Evolutionary conservation across 352 stramenopile species (phyloP).

Genomic region (Peronospora destructor): DNA sequence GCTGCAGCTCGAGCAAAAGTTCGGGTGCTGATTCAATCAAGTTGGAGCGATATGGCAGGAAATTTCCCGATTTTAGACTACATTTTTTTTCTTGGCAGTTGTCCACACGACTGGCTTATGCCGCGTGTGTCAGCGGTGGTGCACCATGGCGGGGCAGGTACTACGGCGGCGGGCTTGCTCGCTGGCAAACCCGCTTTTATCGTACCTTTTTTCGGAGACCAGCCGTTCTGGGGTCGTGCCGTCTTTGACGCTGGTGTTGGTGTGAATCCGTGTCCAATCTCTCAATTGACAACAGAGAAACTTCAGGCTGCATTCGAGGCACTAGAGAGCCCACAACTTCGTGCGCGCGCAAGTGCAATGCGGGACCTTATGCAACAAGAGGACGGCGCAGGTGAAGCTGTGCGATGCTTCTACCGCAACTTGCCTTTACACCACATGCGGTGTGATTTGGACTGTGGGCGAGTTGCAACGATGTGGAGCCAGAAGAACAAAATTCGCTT

Average conservation of each 20-base stretch:
- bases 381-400: conserved; percentile 80
- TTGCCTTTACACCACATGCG: conserved; percentile 85
- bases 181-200: conserved; percentile 90
- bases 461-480: conserved; percentile 51
- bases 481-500: conserved; percentile 45
- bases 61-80: conserved; percentile 42
- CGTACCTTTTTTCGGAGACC: conserved; percentile 93
- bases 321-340: conserved; percentile 49
- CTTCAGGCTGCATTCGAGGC: conserved; percentile 69
- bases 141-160: conserved; percentile 80
- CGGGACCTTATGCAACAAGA: conserved; percentile 65
- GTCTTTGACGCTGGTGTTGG: conserved; percentile 78
- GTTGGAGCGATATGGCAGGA: conserved; percentile 77
- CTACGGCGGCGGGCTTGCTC: conserved; percentile 85
- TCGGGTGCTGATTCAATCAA: conserved; percentile 87
- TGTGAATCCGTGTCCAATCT: conserved; percentile 79
- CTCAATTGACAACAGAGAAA: conserved; percentile 73
- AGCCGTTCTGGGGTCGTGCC: conserved; percentile 90
- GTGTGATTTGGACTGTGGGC: conserved; percentile 52
- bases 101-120: conserved; percentile 90
- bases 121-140: conserved; percentile 83
- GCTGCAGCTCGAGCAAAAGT: conserved; percentile 47
- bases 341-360: conserved; percentile 41
- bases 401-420: conserved; percentile 80
- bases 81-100: conserved; percentile 60